These are phyloP conservation scores for Solanum chilense DNA, from an alignment of 257 asterid genomes.

Conservation along the genomic window DNA sequence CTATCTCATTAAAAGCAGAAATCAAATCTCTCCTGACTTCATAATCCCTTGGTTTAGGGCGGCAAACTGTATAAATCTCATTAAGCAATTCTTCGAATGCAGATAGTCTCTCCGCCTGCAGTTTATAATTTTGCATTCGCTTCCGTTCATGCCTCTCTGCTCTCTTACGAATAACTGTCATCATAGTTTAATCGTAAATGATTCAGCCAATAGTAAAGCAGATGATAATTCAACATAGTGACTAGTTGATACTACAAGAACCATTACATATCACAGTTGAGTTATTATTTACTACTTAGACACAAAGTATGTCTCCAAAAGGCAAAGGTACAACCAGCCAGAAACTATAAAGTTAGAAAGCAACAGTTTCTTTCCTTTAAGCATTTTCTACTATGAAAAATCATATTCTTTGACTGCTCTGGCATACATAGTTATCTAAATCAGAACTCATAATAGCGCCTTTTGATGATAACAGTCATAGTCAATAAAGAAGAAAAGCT, in stretches of 20 bases:
- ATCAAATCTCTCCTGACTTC: constrained; percentile 50
- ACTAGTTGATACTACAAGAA: neutral
- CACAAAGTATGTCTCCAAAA: neutral
- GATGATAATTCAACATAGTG: neutral
- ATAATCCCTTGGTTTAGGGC: constrained; percentile 63
- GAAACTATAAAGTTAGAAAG: neutral
- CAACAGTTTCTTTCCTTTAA: neutral
- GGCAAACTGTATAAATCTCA: constrained; percentile 38
- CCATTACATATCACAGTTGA: neutral
- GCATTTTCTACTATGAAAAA: neutral
- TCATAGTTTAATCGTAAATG: neutral
- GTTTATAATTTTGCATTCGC: constrained; percentile 35
- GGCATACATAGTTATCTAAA: neutral
- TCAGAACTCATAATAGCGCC: neutral
- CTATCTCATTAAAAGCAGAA: constrained; percentile 64
- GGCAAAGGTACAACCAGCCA: neutral
- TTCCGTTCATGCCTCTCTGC: constrained; percentile 59
- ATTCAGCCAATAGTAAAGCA: neutral
- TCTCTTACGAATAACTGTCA: constrained; percentile 60
- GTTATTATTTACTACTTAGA: neutral
- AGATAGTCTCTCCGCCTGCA: constrained; percentile 25
- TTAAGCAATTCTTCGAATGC: constrained; percentile 50
- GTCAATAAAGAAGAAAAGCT: neutral
- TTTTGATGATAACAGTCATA: neutral
- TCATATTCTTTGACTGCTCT: neutral